Base-by-base conservation (phyloP, 1,284 basidiomycete species). In the Trichosporon coremiiforme region DNA sequence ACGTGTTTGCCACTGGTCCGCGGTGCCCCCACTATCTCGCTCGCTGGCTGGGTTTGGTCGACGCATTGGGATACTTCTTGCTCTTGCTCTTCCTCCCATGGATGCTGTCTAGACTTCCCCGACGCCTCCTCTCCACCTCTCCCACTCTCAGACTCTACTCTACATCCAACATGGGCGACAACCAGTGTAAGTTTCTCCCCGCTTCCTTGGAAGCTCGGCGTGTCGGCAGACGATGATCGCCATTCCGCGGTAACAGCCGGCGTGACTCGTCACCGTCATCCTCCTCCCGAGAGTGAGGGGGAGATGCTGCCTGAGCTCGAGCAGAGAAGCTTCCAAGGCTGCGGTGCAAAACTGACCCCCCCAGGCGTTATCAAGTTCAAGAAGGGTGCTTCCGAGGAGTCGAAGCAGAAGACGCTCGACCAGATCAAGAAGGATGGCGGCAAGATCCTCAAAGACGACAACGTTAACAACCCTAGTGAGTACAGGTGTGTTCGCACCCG, bases 381-480 rank as follows among this genome's bases (percentile, higher is more conserved):
- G 57, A 60, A 60, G 57, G 57, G 7, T 31, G 57, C 57, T 25
- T 60, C 57, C 1, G 15, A 31, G 31, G 57, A 60, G 57, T 60
- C 57, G 29, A 60, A 60, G 57, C 29, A 60, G 57, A n/a, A 60
- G 57, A 33, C 31, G 15, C 57, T 60, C 15, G 57, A 60, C 57
- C 5, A 60, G 15, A 60, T 60, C 29, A 60, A 60, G 57, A 25
- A 29, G 29, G 17, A 60, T 15, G 57, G 57, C 31, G 57, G 57
- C 57, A 60, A 60, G 57, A 33, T 60, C 57, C 12, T 60, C 29
- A 60, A 60, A 31, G 57, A 60, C 57, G 57, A 60, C 57, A 60
- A 60, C 57, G 57, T 60, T 31, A 60, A 60, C 57, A 60, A 60
- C 57, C 57, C 57, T 35, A 17, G 57, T 60, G 57, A 60, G 57